Percentiles rank a stretch among this genome's conserved stretches.
phyloP scores from a whole-genome alignment of 495 filamentous ascomycete genomes.

The Amniculicola lignicola region DNA sequence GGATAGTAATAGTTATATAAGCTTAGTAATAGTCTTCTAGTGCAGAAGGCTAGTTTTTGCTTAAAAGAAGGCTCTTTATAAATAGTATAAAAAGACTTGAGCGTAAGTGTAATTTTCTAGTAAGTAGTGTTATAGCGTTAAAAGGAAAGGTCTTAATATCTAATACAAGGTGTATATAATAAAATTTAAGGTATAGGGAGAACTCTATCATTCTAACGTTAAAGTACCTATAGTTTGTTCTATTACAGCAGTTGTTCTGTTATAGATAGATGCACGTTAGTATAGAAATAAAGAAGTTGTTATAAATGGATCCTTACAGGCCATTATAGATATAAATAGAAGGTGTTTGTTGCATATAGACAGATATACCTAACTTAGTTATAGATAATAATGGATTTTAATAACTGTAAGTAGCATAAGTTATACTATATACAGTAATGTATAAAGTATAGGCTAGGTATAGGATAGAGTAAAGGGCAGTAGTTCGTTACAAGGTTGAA shows the following conservation, averaged over 20 bases:
- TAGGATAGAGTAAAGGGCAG: too few species aligned
- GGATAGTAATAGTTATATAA: constrained; percentile 10
- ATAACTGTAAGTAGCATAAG: too few species aligned
- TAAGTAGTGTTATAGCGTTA: constrained; percentile 14
- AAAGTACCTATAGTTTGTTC: constrained; percentile 19
- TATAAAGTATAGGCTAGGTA: too few species aligned
- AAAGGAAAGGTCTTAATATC: constrained; percentile 13
- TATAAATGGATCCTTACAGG: too few species aligned
- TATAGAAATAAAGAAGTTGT: too few species aligned
- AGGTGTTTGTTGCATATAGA: too few species aligned
- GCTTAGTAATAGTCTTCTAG: constrained; percentile 17
- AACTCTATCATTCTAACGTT: constrained; percentile 10
- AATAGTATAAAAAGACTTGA: constrained; percentile 7
- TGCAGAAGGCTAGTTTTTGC: constrained; percentile 19
- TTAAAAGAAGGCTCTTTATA: constrained; percentile 14
- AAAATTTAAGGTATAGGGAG: constrained; percentile 6
- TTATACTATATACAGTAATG: too few species aligned
- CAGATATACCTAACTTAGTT: too few species aligned
- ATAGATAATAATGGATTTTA: too few species aligned
- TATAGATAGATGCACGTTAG: constrained; percentile 10
- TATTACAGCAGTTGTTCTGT: constrained; percentile 6
- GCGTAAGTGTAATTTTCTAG: constrained; percentile 17
- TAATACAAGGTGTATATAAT: constrained; percentile 6
- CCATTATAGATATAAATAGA: too few species aligned
- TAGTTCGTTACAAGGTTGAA: too few species aligned